phyloP scores from a whole-genome alignment of 352 stramenopile genomes.

The Globisporangium orthogonon region DNA sequence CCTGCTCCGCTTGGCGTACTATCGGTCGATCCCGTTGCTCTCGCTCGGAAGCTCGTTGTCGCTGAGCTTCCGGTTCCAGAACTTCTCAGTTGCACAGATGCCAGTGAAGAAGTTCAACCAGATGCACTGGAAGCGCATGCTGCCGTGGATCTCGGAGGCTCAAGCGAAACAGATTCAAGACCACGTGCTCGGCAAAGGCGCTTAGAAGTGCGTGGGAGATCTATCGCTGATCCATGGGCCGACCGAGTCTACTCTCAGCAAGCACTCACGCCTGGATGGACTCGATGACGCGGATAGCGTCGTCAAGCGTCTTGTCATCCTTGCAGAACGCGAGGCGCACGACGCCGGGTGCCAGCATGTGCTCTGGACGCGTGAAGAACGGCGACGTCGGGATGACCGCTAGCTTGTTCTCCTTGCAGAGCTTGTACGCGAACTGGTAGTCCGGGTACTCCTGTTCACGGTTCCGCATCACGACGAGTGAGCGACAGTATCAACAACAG shows the following conservation, averaged over 20 bases:
- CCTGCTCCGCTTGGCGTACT: slow-evolving; percentile 48
- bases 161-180: slow-evolving; percentile 42
- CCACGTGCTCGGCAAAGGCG: slow-evolving; percentile 27
- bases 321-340: slow-evolving; percentile 96
- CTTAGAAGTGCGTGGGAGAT: slow-evolving; percentile 1
- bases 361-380: slow-evolving; percentile 88
- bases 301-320: slow-evolving; percentile 90
- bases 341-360: slow-evolving; percentile 66
- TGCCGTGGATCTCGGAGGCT: slow-evolving; percentile 67
- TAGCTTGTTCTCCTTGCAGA: slow-evolving; percentile 88
- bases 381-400: slow-evolving; percentile 92
- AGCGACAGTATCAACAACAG: neutral
- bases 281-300: slow-evolving; percentile 78
- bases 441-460: slow-evolving; percentile 60
- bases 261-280: slow-evolving; percentile 18
- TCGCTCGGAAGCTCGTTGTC: slow-evolving; percentile 58
- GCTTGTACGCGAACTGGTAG: slow-evolving; percentile 86
- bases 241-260: too few species aligned
- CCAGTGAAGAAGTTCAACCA: slow-evolving; percentile 76
- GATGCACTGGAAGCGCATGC: slow-evolving; percentile 84
- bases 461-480: neutral
- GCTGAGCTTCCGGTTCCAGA: slow-evolving; percentile 72
- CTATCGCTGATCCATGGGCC: slow-evolving; percentile 2
- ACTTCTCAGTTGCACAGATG: slow-evolving; percentile 50
- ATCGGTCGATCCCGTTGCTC: slow-evolving; percentile 36